phyloP scores from a whole-genome alignment of 1,284 basidiomycete genomes.

The Macrocystidia cucumis region DNA sequence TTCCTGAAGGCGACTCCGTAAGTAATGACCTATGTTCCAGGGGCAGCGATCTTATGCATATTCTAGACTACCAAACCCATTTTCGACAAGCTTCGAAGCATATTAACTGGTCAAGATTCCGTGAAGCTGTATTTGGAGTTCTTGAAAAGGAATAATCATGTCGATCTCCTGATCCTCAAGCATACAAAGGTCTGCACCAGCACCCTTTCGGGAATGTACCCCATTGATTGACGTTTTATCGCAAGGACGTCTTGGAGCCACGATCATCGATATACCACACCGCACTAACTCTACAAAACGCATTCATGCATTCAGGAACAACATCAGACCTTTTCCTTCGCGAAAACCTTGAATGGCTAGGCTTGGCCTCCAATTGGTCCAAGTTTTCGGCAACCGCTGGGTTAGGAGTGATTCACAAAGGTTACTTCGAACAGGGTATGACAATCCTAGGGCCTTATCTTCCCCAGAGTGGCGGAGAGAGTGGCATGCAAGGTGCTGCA shows the following conservation, averaged over 20 bases:
- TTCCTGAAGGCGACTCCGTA: constrained; percentile 63
- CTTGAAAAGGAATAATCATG: constrained; percentile 88
- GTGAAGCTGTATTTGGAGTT: constrained; percentile 93
- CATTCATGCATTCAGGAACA: constrained; percentile 93
- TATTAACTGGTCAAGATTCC: constrained; percentile 83
- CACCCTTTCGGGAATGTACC: not conserved
- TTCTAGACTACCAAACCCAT: constrained; percentile 56
- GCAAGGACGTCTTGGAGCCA: constrained; percentile 85
- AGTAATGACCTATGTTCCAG: constrained; percentile 12
- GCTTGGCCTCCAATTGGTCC: constrained; percentile 91
- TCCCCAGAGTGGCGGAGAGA: constrained; percentile 67
- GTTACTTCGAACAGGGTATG: constrained; percentile 89
- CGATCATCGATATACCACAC: constrained; percentile 96
- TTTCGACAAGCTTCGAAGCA: constrained; percentile 70
- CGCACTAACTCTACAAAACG: constrained; percentile 90
- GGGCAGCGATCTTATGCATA: constrained; percentile 4
- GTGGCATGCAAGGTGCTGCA: constrained; percentile 63
- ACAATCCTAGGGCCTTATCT: constrained; percentile 92
- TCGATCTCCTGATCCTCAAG: constrained; percentile 86
- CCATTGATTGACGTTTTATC: constrained; percentile 3
- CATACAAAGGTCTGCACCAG: constrained; percentile 66
- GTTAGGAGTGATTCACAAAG: constrained; percentile 94
- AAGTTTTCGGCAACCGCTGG: constrained; percentile 96
- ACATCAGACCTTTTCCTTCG: constrained; percentile 89
- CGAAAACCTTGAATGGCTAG: constrained; percentile 94